Percentiles rank a stretch among this genome's conserved stretches.
These are phyloP conservation scores for Solanum chiquidenum DNA, from an alignment of 257 asterid genomes.

Conservation along the genomic window DNA sequence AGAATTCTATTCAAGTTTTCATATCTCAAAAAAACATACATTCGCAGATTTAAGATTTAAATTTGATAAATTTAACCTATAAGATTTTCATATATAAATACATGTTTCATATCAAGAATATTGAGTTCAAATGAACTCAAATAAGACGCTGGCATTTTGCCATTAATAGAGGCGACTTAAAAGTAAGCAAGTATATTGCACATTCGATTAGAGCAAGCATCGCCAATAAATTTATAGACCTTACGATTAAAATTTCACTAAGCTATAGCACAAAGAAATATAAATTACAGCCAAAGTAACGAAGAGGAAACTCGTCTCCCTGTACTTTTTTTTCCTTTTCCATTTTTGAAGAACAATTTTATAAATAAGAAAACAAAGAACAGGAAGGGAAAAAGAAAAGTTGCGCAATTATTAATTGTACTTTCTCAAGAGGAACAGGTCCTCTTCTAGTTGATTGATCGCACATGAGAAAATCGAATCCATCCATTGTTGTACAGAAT, in stretches of 20 bases:
- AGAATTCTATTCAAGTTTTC: background rate
- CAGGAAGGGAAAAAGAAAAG: background rate
- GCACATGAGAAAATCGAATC: slow-evolving; percentile 44
- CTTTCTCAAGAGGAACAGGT: slow-evolving; percentile 1
- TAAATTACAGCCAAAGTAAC: background rate
- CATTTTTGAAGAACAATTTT: background rate
- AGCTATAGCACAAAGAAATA: background rate
- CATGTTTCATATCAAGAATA: background rate
- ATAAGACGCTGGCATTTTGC: too few relatives aligned
- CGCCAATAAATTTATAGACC: background rate
- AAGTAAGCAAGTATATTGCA: background rate
- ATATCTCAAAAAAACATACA: background rate
- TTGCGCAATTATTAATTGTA: background rate
- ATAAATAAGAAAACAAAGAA: background rate
- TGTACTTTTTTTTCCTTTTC: background rate
- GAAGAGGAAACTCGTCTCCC: background rate
- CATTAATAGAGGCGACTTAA: background rate
- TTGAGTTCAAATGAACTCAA: background rate
- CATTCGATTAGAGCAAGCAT: background rate
- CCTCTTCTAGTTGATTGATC: slow-evolving; percentile 23
- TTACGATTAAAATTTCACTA: background rate
- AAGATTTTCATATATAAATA: background rate
- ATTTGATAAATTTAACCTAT: background rate
- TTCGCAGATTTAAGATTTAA: background rate
- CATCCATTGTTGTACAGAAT: slow-evolving; percentile 14